phyloP scores from a whole-genome alignment of 257 asterid species.

The Gentiana straminea region DNA sequence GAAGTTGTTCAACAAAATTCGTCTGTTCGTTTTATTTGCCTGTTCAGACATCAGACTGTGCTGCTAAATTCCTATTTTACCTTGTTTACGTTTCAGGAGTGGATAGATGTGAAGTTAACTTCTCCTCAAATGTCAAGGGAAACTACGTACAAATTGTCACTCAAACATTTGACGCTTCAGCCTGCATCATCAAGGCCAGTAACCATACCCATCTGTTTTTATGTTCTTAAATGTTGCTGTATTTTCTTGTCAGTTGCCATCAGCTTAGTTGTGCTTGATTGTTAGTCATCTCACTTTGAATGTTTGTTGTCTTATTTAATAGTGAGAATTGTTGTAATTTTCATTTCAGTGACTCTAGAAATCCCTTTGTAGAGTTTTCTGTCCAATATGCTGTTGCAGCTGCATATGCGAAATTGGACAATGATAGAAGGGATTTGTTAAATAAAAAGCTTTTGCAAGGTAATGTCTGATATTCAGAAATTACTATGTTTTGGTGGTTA shows the following conservation, averaged over 20 bases:
- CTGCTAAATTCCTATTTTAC: neutral
- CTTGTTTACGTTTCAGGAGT: conserved; percentile 36
- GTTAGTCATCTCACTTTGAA: neutral
- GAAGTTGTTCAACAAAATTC: neutral
- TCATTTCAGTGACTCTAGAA: conserved; percentile 68
- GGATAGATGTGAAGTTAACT: conserved; percentile 84
- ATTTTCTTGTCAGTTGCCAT: neutral
- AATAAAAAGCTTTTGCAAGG: conserved; percentile 73
- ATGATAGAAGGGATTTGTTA: conserved; percentile 47
- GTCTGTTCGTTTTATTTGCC: neutral
- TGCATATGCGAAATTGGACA: conserved; percentile 53
- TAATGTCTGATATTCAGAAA: conserved; percentile 22
- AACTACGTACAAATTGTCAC: conserved; percentile 66
- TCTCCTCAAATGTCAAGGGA: conserved; percentile 97
- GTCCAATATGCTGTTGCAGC: conserved; percentile 83
- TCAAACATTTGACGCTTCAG: conserved; percentile 49
- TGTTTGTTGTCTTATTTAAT: neutral
- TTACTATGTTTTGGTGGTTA: conserved; percentile 9
- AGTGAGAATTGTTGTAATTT: conserved; percentile 13
- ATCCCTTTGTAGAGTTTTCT: conserved; percentile 89
- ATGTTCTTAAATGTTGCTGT: neutral
- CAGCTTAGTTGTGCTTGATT: neutral
- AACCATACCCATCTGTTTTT: neutral
- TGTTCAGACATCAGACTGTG: no score
- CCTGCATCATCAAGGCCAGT: conserved; percentile 51